A percentile compares a stretch with the other conserved stretches of the same genome.
phyloP scores from a whole-genome alignment of 2,329 filamentous ascomycete species.

The Immersiporthe knoxdaviesiana region DNA sequence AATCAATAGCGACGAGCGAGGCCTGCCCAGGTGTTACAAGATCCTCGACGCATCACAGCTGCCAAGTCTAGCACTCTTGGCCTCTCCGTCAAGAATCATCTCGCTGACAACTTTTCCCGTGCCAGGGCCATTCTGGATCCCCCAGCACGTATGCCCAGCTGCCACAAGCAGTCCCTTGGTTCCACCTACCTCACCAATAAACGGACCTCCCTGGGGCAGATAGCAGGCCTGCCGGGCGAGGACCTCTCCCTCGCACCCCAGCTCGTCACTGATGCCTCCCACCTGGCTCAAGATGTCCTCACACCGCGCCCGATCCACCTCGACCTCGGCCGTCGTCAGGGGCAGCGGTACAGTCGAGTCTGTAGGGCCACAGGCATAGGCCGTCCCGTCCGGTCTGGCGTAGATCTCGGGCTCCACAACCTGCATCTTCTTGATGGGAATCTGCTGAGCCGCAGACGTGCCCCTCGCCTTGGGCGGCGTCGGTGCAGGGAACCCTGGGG shows the following conservation, averaged over 20 bases:
- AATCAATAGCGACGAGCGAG: neutral
- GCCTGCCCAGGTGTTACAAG: neutral
- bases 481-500: constrained; percentile 51
- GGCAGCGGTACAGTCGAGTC: constrained; percentile 68
- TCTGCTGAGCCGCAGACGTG: constrained; percentile 8
- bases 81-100: constrained; percentile 63
- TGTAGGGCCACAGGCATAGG: constrained; percentile 74
- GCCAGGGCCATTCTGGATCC: constrained; percentile 77
- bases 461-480: constrained; percentile 33
- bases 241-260: constrained; percentile 60
- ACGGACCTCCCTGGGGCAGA: constrained; percentile 70
- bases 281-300: constrained; percentile 72
- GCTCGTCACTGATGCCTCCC: constrained; percentile 52
- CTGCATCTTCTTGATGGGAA: constrained; percentile 36
- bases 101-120: constrained; percentile 70
- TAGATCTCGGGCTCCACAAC: constrained; percentile 76
- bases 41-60: constrained; percentile 57
- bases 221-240: constrained; percentile 74
- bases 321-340: constrained; percentile 61
- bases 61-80: constrained; percentile 57
- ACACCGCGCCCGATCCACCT: constrained; percentile 66
- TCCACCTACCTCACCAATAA: constrained; percentile 67
- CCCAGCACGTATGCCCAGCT: constrained; percentile 80
- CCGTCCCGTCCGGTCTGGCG: constrained; percentile 71
- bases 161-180: constrained; percentile 69